These are phyloP conservation scores for Pleurotus djamor DNA, from an alignment of 768 basidiomycete species.

Conservation along the genomic window DNA sequence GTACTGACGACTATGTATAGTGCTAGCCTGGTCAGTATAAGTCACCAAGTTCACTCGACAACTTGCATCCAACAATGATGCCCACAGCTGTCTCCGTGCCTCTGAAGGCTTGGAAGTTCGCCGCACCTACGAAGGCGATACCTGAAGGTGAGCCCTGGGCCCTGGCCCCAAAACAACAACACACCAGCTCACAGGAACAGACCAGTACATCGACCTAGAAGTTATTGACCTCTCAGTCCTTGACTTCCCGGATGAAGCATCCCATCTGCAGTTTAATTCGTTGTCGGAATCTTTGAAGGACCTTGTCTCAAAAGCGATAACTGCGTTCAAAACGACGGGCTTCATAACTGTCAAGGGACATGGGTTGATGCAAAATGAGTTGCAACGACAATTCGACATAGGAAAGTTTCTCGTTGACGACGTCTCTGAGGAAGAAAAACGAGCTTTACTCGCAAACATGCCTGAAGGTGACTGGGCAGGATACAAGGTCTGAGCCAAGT, in stretches of 20 bases:
- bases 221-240: slow-evolving; percentile 13
- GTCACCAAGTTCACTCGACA: neutral
- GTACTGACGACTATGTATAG: no score
- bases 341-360: slow-evolving; percentile 15
- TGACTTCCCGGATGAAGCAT: slow-evolving; percentile 7
- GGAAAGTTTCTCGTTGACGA: slow-evolving; percentile 11
- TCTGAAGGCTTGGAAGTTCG: neutral
- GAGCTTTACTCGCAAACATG: slow-evolving; percentile 10
- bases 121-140: neutral
- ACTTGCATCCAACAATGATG: neutral
- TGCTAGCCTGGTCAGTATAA: no score
- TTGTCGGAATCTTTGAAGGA: neutral
- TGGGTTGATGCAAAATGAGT: slow-evolving; percentile 11
- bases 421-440: slow-evolving; percentile 11
- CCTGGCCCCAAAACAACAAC: neutral
- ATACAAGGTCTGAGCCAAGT: slow-evolving; percentile 10
- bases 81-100: neutral
- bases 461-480: slow-evolving; percentile 14
- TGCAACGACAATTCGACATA: slow-evolving; percentile 13
- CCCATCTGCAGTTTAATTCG: neutral
- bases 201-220: slow-evolving; percentile 11
- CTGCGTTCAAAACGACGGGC: slow-evolving; percentile 10
- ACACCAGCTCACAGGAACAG: neutral
- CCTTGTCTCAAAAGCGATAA: slow-evolving; percentile 8
- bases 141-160: neutral